Evolutionary conservation across 202 grass and related monocot species (phyloP).

Genomic region (Bolboschoenoplectus hybrid): DNA sequence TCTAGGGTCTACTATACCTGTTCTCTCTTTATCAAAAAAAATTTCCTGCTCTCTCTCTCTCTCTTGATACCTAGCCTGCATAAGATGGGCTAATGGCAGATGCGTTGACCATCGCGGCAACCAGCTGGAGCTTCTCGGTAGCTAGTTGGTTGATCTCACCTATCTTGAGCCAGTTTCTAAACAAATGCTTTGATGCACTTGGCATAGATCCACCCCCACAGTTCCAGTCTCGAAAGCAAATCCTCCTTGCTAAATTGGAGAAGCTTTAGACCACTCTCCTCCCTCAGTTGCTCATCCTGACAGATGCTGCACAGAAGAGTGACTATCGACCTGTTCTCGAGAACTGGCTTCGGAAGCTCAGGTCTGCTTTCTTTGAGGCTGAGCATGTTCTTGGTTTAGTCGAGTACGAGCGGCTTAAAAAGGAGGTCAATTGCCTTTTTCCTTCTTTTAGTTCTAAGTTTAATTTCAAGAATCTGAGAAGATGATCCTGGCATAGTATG

Average conservation of each 20-base stretch:
- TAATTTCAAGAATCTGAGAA: background rate
- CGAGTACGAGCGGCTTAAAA: slow-evolving; percentile 32
- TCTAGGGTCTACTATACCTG: too few species aligned
- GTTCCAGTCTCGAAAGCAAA: background rate
- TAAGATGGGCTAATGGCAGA: background rate
- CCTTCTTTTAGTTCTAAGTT: slow-evolving; percentile 26
- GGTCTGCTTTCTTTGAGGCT: slow-evolving; percentile 29
- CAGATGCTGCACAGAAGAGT: background rate
- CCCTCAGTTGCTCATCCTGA: background rate
- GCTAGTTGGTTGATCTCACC: slow-evolving; percentile 32
- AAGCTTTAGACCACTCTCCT: background rate
- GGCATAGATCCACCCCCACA: background rate
- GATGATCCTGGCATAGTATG: background rate
- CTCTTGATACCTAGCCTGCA: background rate
- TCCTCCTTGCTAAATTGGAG: background rate
- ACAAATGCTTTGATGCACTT: slow-evolving; percentile 33
- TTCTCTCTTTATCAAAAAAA: too few species aligned
- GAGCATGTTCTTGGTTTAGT: slow-evolving; percentile 33
- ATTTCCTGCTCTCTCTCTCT: too few species aligned
- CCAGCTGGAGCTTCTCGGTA: background rate
- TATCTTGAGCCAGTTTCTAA: slow-evolving; percentile 27
- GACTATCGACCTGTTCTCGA: background rate
- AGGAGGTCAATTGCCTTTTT: background rate
- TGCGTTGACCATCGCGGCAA: background rate
- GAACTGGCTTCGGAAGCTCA: slow-evolving; percentile 18